Base-by-base conservation (phyloP, 306 rosid genomes). In the Malus sieversii region DNA sequence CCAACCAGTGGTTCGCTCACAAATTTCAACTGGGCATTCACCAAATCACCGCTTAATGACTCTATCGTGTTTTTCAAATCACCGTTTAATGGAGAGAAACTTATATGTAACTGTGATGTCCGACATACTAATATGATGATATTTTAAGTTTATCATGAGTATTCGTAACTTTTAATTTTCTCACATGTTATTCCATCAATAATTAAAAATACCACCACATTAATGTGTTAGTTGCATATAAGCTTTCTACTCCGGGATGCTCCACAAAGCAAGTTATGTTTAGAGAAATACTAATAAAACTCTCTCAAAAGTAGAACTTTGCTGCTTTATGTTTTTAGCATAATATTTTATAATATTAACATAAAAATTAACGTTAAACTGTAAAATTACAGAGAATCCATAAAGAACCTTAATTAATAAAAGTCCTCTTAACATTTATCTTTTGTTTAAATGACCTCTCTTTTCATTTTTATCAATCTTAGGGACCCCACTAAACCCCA, bases 301-400 rank as follows among this genome's bases (percentile, higher is more conserved):
- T 38, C 8, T 35, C 42, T 7, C 2, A 38, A 38, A 38, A 38
- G 2, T 38, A 0, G 0, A 38, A 38, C 2, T 7, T 0, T 38
- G 0, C 42, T 0, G 8, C 0, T 7, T 7, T 38, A 35, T 38
- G 0, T 38, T 38, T 38, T 38, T 6, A 38, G 0, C 10, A 38
- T 2, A 0, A 38, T 38, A 38, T 38, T 38, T 38, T 38, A 38
- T 38, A 38, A 38, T 38, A 0, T 38, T 38, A 0, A 0, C 0
- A 38, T 38, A 2, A 38, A 0, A 38, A 38, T 38, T 7, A 38
- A 38, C 2, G 42, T 7, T 38, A 38, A 38, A 38, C 0, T 38
- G 0, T 38, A 38, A 0, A 0, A 0, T 0, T 38, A 38, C 0
- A 38, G 0, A 38, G 0, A 38, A 0, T 1, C 0, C 2, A 38